Evolutionary conservation across 1,284 basidiomycete species (phyloP).

Genomic region (Leccinum fallax): DNA sequence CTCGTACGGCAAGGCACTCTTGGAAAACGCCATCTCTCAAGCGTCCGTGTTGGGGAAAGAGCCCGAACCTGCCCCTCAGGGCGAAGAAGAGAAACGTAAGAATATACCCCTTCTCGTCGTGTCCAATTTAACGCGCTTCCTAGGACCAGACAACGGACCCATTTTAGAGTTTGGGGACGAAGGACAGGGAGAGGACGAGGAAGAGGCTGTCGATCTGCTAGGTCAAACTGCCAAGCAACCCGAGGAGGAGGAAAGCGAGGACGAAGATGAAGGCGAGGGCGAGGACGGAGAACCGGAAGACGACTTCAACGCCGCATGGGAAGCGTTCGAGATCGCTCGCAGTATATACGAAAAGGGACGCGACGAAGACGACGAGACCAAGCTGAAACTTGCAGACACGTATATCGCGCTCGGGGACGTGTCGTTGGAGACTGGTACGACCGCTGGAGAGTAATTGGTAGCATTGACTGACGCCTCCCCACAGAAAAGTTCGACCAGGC

Average conservation of each 20-base stretch:
- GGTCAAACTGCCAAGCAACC: constrained; percentile 51
- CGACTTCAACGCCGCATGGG: constrained; percentile 95
- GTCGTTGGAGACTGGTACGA: constrained; percentile 81
- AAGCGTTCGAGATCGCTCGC: constrained; percentile 86
- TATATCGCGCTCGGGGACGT: constrained; percentile 87
- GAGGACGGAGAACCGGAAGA: constrained; percentile 70
- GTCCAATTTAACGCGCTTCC: neutral
- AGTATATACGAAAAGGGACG: constrained; percentile 76
- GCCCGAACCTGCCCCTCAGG: constrained; percentile 50
- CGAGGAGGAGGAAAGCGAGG: constrained; percentile 48
- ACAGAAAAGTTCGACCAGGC: constrained; percentile 93
- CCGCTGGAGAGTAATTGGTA: too few relatives aligned
- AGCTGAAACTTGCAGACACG: constrained; percentile 81
- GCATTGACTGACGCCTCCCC: constrained; percentile 6
- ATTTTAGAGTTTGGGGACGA: constrained; percentile 78
- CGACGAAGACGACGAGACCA: constrained; percentile 57
- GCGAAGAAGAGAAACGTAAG: constrained; percentile 49
- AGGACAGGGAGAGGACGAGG: constrained; percentile 54
- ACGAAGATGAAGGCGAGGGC: constrained; percentile 55
- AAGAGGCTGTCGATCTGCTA: constrained; percentile 62
- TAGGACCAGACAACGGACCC: constrained; percentile 47
- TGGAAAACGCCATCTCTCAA: constrained; percentile 86
- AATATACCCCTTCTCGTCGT: neutral
- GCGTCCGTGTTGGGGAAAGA: constrained; percentile 85
- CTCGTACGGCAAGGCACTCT: constrained; percentile 81